Percentiles rank a stretch among this genome's conserved stretches.
These are phyloP conservation scores for Davidsoniella virescens DNA, from an alignment of 2,329 filamentous ascomycete genomes.

Conservation along the genomic window DNA sequence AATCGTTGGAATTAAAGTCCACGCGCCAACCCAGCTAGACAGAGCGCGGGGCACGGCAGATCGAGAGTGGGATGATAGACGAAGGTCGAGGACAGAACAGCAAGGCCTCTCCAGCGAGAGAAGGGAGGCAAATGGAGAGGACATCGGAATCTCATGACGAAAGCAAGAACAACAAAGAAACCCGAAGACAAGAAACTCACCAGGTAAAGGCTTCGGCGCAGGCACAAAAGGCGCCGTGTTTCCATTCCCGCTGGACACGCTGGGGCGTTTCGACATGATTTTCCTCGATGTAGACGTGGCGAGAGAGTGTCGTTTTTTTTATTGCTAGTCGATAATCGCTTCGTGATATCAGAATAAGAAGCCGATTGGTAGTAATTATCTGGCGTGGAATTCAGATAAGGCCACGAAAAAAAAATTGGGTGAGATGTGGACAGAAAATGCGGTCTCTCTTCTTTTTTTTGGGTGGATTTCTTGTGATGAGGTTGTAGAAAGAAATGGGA, in stretches of 20 bases:
- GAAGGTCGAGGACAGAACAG: background rate
- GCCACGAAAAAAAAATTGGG: background rate
- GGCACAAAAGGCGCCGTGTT: conserved; percentile 17
- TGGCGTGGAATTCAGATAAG: background rate
- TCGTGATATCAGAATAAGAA: background rate
- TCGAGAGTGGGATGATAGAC: background rate
- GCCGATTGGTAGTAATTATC: too few relatives aligned
- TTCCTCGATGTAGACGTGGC: conserved; percentile 2
- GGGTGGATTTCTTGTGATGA: too few relatives aligned
- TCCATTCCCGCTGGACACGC: conserved; percentile 29
- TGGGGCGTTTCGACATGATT: conserved; percentile 48
- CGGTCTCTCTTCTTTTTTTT: too few relatives aligned
- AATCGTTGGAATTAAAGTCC: too few relatives aligned
- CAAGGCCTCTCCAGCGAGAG: background rate
- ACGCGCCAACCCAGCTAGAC: background rate
- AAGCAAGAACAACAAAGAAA: background rate
- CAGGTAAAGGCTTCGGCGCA: conserved; percentile 12
- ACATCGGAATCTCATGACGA: background rate
- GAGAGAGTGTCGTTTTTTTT: too few relatives aligned
- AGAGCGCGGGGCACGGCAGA: background rate
- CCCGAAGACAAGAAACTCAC: conserved; percentile 17
- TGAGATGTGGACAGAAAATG: background rate
- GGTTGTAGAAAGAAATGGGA: background rate
- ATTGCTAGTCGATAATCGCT: too few relatives aligned
- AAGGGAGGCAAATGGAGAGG: background rate